Conservation (phyloP, 2,329 filamentous ascomycete genomes). For the Aurifilum marmelostoma region DNA sequence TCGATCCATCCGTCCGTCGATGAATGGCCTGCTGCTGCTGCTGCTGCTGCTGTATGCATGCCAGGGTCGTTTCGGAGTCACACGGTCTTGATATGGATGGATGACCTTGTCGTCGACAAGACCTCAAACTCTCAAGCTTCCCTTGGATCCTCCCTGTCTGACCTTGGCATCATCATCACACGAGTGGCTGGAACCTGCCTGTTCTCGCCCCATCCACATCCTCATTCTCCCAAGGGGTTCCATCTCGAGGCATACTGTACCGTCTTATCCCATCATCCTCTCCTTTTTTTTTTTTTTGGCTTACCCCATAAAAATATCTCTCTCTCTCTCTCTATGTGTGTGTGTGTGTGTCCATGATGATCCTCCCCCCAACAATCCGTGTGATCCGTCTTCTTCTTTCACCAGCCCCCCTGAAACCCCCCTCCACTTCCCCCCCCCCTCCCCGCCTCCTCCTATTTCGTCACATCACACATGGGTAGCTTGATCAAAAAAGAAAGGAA, state of each 20-base stretch:
- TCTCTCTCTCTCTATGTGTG: not conserved
- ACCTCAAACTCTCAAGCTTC: not conserved
- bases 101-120: not conserved
- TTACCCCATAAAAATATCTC: not conserved
- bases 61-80: not conserved
- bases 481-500: slow-evolving; percentile 23
- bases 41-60: not conserved
- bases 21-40: not conserved
- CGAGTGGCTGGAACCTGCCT: not conserved
- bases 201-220: not conserved
- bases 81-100: too few relatives aligned
- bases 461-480: slow-evolving; percentile 18
- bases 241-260: too few relatives aligned
- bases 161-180: not conserved
- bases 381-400: not conserved
- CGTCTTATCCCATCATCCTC: too few relatives aligned
- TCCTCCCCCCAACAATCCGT: not conserved
- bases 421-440: too few relatives aligned
- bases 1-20: not conserved
- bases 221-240: too few relatives aligned
- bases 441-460: too few relatives aligned
- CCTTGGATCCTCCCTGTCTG: slow-evolving; percentile 6
- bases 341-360: not conserved
- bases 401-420: not conserved
- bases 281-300: not conserved